phyloP scores from a whole-genome alignment of 1,284 basidiomycete species.

The Trichosporon faecale region DNA sequence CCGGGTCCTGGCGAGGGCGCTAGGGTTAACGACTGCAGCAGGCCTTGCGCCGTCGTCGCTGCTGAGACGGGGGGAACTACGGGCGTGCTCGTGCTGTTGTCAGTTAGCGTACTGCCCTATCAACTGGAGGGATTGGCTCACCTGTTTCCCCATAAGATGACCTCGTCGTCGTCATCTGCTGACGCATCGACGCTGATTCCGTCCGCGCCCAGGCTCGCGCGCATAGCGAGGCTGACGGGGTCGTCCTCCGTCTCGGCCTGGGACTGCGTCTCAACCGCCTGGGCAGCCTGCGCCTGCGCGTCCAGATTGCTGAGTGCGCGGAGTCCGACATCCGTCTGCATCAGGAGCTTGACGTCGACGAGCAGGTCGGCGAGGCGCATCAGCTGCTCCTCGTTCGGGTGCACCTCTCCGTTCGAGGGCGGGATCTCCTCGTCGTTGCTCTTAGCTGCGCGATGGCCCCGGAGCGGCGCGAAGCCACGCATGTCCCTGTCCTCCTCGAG shows the following conservation, averaged over 20 bases:
- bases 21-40: conserved; percentile 30
- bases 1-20: not conserved
- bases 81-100: conserved; percentile 15
- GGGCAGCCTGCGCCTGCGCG: not conserved
- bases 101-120: not conserved
- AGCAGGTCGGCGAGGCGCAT: conserved; percentile 88
- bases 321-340: conserved; percentile 37
- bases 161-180: conserved; percentile 41
- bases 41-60: conserved; percentile 28
- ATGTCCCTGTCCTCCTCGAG: conserved; percentile 91
- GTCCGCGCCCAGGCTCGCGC: conserved; percentile 57
- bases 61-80: conserved; percentile 7
- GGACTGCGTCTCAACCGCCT: not conserved
- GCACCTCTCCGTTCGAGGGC: conserved; percentile 45
- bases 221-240: conserved; percentile 71
- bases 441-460: conserved; percentile 36
- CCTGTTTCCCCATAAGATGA: conserved; percentile 39
- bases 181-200: conserved; percentile 55
- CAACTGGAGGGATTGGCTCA: conserved; percentile 14
- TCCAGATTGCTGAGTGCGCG: not conserved
- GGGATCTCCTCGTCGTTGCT: conserved; percentile 5
- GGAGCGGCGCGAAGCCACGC: conserved; percentile 78
- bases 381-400: conserved; percentile 91
- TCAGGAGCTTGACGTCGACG: conserved; percentile 62
- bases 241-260: conserved; percentile 69